Base-by-base conservation (phyloP, 139 green algal species). In the Chlamydomonas sphaeroides region DNA sequence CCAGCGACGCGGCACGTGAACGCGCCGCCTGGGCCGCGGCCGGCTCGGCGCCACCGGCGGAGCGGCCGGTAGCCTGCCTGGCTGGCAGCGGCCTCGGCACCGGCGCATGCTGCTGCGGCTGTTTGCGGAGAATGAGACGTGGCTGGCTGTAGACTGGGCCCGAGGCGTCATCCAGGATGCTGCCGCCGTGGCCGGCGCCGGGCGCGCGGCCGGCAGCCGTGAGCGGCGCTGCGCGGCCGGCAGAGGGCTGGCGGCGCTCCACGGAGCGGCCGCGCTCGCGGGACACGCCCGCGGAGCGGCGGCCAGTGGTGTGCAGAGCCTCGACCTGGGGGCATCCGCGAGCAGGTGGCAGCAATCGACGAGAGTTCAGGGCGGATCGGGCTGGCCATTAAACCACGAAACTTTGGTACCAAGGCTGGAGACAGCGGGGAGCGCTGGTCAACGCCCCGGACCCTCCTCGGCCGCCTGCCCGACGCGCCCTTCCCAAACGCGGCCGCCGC, bases 81-180 rank as follows among this genome's bases (percentile, higher is more conserved):
- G 49, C n/a, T n/a, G n/a, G n/a, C n/a, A n/a, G n/a, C n/a, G n/a
- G n/a, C n/a, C n/a, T 28, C 28, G 3, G 62, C 21, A 39, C 21
- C 62, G 28, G 62, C 62, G 32, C 30, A 1, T 62, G 56, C 25
- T n/a, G 56, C 18, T 62, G 23, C 14, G 65, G 36, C 59, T n/a
- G n/a, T n/a, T 80, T 80, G n/a, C 74, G 57, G n/a, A 80, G 42
- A 59, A 80, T 80, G 3, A 70, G 28, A 36, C 41, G 59, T 26
- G 57, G 36, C 38, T 68, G 56, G 8, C 42, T 28, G 33, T 45
- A 65, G n/a, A n/a, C n/a, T n/a, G n/a, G n/a, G 48, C 3, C 28
- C 0, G 59, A 25, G 41, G 14, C 20, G 35, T 80, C 59, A 21
- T 80, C 74, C 38, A 80, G 32, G 28, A 80, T 80, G 74, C 74